Conservation (phyloP, 768 basidiomycete species). For the Termitomyces sp. region DNA sequence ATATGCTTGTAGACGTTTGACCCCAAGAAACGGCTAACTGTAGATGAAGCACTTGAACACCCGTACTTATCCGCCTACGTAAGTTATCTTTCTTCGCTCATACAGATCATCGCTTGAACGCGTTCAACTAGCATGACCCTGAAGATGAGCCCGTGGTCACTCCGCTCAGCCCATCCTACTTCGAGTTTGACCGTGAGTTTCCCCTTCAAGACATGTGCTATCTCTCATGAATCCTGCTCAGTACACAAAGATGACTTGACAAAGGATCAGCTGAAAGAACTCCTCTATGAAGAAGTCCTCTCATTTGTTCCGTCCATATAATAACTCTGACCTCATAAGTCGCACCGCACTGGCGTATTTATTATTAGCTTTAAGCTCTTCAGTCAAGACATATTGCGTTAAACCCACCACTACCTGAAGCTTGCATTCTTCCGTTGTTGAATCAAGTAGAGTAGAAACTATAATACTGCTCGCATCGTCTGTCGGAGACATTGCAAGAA, state of each 20-base stretch:
- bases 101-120: not conserved
- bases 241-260: constrained; percentile 72
- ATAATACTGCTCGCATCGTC: not conserved
- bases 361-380: constrained; percentile 3
- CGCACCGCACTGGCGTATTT: constrained; percentile 4
- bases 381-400: constrained; percentile 10
- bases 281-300: constrained; percentile 81
- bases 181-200: constrained; percentile 79
- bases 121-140: constrained; percentile 60
- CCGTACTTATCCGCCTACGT: constrained; percentile 93
- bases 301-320: constrained; percentile 65
- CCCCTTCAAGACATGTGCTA: not conserved
- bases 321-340: constrained; percentile 6
- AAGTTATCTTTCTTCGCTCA: not conserved
- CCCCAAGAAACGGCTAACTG: constrained; percentile 93
- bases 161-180: constrained; percentile 79
- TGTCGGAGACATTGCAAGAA: not conserved
- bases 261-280: constrained; percentile 75
- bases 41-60: constrained; percentile 89
- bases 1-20: constrained; percentile 72
- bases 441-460: constrained; percentile 7
- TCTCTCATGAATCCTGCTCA: constrained; percentile 18
- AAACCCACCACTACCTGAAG: not conserved
- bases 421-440: constrained; percentile 16
- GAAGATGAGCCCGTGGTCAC: constrained; percentile 85